Percentiles rank a stretch among this genome's conserved stretches.
phyloP scores from a whole-genome alignment of 2,329 filamentous ascomycete genomes.

The Neonectria faginata region DNA sequence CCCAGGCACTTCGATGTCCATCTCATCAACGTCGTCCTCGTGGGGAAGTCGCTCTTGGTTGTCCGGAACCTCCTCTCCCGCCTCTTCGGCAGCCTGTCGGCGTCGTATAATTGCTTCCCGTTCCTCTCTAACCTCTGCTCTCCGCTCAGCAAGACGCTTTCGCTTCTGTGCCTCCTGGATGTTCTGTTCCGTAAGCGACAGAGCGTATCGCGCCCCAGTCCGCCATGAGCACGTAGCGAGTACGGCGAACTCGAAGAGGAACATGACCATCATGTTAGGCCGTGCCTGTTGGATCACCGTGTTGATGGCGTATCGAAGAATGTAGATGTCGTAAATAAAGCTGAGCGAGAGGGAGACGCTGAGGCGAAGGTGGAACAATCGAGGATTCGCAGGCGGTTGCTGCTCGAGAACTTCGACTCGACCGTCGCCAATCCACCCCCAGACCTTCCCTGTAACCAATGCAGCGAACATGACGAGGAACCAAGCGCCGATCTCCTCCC shows the following conservation, averaged over 20 bases:
- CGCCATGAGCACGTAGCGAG: slow-evolving; percentile 83
- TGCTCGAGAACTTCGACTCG: slow-evolving; percentile 95
- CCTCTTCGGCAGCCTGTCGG: slow-evolving; percentile 61
- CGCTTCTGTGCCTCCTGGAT: slow-evolving; percentile 81
- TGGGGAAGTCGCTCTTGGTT: slow-evolving; percentile 65
- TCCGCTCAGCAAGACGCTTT: slow-evolving; percentile 74
- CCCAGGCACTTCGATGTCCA: slow-evolving; percentile 93
- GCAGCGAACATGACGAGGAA: slow-evolving; percentile 97
- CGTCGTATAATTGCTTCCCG: slow-evolving; percentile 64
- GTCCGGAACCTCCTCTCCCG: slow-evolving; percentile 68
- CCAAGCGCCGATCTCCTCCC: slow-evolving; percentile 93
- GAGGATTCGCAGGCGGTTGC: slow-evolving; percentile 89
- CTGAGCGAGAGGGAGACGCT: slow-evolving; percentile 83
- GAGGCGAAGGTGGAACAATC: slow-evolving; percentile 86
- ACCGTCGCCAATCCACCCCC: slow-evolving; percentile 98
- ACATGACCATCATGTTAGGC: slow-evolving; percentile 99
- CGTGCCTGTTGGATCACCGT: slow-evolving; percentile 87
- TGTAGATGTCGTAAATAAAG: slow-evolving; percentile 80
- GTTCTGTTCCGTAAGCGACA: slow-evolving; percentile 81
- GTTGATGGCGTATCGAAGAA: slow-evolving; percentile 84
- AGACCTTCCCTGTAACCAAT: slow-evolving; percentile 93
- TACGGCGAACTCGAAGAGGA: slow-evolving; percentile 96
- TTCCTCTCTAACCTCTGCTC: slow-evolving; percentile 73
- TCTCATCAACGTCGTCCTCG: slow-evolving; percentile 86
- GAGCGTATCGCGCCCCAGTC: slow-evolving; percentile 80